Conservation (phyloP, 2,329 filamentous ascomycete species). For the Scedosporium apiospermum region DNA sequence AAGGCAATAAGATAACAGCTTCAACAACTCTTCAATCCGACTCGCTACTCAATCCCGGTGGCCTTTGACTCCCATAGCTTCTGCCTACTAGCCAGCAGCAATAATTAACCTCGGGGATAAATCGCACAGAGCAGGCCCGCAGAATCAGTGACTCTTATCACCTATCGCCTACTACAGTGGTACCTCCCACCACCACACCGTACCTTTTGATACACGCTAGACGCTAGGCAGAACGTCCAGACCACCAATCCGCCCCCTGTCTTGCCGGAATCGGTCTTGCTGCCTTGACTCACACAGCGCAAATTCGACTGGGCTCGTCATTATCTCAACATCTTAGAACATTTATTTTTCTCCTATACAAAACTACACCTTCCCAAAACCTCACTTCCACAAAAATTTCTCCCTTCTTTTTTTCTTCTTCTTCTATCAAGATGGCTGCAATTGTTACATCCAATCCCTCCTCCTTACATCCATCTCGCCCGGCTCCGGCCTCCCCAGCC, state of each 20-base stretch:
- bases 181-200: constrained; percentile 6
- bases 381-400: neutral
- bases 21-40: neutral
- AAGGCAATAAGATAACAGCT: neutral
- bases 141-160: constrained; percentile 4
- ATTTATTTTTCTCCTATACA: constrained; percentile 1
- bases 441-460: constrained; percentile 1
- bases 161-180: neutral
- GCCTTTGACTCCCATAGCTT: neutral
- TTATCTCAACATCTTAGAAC: constrained; percentile 7
- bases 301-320: constrained; percentile 6
- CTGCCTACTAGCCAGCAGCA: constrained; percentile 4
- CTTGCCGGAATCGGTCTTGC: constrained; percentile 15
- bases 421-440: constrained; percentile 7
- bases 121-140: constrained; percentile 6
- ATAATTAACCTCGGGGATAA: constrained; percentile 5
- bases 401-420: neutral
- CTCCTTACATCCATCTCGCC: constrained; percentile 18
- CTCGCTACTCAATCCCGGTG: neutral
- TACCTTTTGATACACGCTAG: neutral
- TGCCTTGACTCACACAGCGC: constrained; percentile 18
- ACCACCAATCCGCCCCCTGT: constrained; percentile 5
- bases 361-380: neutral
- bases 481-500: constrained; percentile 27
- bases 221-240: neutral